These are phyloP conservation scores for Scheffersomyces titani DNA, from an alignment of 1,139 yeast genomes.

Conservation along the genomic window DNA sequence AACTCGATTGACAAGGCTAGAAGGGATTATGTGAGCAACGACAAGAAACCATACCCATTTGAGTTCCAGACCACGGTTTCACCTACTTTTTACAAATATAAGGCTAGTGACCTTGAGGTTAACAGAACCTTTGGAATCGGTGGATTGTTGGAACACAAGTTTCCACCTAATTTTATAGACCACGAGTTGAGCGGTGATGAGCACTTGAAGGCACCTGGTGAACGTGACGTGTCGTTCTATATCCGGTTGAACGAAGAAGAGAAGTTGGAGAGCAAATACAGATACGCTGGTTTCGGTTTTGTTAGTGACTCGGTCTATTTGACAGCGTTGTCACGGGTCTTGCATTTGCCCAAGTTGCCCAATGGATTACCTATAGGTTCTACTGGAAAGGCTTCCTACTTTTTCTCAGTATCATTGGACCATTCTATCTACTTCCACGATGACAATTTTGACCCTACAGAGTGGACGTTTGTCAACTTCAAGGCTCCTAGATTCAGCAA, in stretches of 20 bases:
- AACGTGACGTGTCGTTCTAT: constrained; percentile 35
- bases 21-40: constrained; percentile 16
- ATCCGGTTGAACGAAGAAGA: constrained; percentile 28
- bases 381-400: constrained; percentile 23
- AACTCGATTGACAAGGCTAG: constrained; percentile 22
- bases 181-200: constrained; percentile 16
- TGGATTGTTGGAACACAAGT: constrained; percentile 27
- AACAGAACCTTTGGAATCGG: constrained; percentile 18
- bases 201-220: constrained; percentile 26
- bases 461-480: constrained; percentile 39
- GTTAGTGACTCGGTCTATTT: constrained; percentile 39
- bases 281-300: constrained; percentile 28
- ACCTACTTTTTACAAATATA: constrained; percentile 26
- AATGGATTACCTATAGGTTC: constrained; percentile 9
- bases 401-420: constrained; percentile 44
- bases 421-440: constrained; percentile 46
- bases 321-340: constrained; percentile 28
- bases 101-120: constrained; percentile 22
- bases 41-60: constrained; percentile 25
- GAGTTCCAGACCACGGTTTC: constrained; percentile 36
- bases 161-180: constrained; percentile 28
- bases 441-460: constrained; percentile 41
- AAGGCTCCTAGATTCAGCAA: constrained; percentile 38
- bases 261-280: constrained; percentile 16
- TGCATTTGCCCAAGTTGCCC: constrained; percentile 19